Percentiles rank a stretch among this genome's conserved stretches.
These are phyloP conservation scores for Neurospora sp. DNA, from an alignment of 495 filamentous ascomycete species.

Conservation along the genomic window DNA sequence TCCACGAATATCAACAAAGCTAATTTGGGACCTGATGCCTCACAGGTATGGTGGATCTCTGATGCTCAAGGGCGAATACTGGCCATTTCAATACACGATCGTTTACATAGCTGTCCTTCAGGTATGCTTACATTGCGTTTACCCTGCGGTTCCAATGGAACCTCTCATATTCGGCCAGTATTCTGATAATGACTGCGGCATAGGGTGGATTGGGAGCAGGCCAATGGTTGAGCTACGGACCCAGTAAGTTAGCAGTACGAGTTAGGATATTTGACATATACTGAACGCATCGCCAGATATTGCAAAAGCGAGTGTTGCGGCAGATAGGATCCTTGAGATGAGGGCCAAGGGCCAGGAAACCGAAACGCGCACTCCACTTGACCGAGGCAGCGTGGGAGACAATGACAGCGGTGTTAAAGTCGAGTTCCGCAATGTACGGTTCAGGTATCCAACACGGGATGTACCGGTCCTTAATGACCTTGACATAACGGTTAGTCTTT, in stretches of 20 bases:
- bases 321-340: constrained; percentile 44
- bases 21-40: background rate
- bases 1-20: background rate
- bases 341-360: constrained; percentile 18
- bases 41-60: constrained; percentile 33
- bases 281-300: constrained; percentile 30
- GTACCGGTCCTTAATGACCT: constrained; percentile 40
- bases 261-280: background rate
- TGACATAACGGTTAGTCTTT: constrained; percentile 33
- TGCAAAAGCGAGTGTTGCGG: constrained; percentile 47
- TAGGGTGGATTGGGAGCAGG: constrained; percentile 33
- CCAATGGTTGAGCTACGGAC: constrained; percentile 37
- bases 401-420: constrained; percentile 41
- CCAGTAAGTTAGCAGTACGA: constrained; percentile 29
- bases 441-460: constrained; percentile 48
- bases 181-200: constrained; percentile 1
- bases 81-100: constrained; percentile 38
- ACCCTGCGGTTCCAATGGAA: background rate
- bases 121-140: constrained; percentile 15
- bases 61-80: constrained; percentile 31
- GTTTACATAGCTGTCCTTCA: constrained; percentile 39
- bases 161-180: background rate
- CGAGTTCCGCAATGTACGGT: constrained; percentile 47
- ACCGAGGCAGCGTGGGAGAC: constrained; percentile 22
- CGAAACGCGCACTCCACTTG: constrained; percentile 17